phyloP scores from a whole-genome alignment of 805 yeast genomes.

The Candida anglica region DNA sequence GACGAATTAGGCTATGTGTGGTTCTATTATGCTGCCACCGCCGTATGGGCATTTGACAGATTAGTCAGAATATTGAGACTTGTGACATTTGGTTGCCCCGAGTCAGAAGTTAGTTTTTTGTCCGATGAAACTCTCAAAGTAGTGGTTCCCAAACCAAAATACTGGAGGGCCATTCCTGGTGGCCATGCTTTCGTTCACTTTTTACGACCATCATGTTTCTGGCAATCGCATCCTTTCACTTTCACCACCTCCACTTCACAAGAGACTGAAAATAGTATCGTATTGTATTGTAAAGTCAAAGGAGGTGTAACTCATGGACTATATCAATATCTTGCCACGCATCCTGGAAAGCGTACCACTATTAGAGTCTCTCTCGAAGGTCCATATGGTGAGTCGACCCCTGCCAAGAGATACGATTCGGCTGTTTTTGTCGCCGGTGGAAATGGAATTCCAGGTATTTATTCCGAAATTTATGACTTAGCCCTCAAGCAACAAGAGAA shows the following conservation, averaged over 20 bases:
- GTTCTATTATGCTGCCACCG: slow-evolving; percentile 27
- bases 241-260: slow-evolving; percentile 24
- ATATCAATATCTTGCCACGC: slow-evolving; percentile 17
- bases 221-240: slow-evolving; percentile 44
- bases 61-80: slow-evolving; percentile 24
- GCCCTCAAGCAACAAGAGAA: slow-evolving; percentile 16
- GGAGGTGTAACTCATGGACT: slow-evolving; percentile 33
- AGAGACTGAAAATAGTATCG: slow-evolving; percentile 13
- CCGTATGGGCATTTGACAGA: slow-evolving; percentile 37
- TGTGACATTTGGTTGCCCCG: slow-evolving; percentile 30
- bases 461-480: slow-evolving; percentile 33
- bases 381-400: slow-evolving; percentile 59
- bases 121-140: slow-evolving; percentile 37
- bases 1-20: slow-evolving; percentile 27
- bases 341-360: slow-evolving; percentile 22
- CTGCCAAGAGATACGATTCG: slow-evolving; percentile 47
- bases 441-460: slow-evolving; percentile 63
- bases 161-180: slow-evolving; percentile 37
- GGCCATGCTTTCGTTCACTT: slow-evolving; percentile 40
- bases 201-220: slow-evolving; percentile 28
- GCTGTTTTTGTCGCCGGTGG: slow-evolving; percentile 70
- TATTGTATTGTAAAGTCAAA: slow-evolving; percentile 32
- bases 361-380: slow-evolving; percentile 51
- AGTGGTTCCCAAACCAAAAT: slow-evolving; percentile 28
- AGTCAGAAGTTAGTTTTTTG: slow-evolving; percentile 23